A percentile compares a stretch with the other conserved stretches of the same genome.
Conservation (phyloP, 2,329 filamentous ascomycete genomes). For the Biscogniauxia mediterranea region DNA sequence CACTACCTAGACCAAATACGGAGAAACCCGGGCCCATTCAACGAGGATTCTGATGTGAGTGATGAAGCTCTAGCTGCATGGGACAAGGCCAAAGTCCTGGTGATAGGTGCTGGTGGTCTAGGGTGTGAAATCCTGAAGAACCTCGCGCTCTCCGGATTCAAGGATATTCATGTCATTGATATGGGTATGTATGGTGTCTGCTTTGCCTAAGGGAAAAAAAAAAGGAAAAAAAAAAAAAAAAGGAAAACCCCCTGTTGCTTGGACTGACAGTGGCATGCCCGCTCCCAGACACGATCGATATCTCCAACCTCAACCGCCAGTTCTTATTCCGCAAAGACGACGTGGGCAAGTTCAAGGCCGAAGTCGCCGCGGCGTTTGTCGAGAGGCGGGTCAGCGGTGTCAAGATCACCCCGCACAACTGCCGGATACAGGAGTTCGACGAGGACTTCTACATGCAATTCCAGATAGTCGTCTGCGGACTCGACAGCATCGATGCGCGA, state of each 20-base stretch:
- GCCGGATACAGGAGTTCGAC: slow-evolving; percentile 95
- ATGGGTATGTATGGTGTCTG: slow-evolving; percentile 65
- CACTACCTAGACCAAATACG: slow-evolving; percentile 81
- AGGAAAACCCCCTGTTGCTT: not conserved
- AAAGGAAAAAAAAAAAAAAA: no score
- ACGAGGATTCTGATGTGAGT: slow-evolving; percentile 58
- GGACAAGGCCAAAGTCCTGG: slow-evolving; percentile 71
- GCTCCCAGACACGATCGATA: slow-evolving; percentile 84
- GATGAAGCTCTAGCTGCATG: slow-evolving; percentile 56
- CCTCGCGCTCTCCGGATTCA: slow-evolving; percentile 91
- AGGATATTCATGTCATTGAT: slow-evolving; percentile 96
- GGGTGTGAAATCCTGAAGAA: slow-evolving; percentile 98
- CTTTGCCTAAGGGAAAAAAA: no score
- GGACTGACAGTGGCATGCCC: slow-evolving; percentile 4
- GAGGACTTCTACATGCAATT: slow-evolving; percentile 98
- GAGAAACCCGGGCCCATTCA: slow-evolving; percentile 75
- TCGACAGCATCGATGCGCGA: slow-evolving; percentile 96
- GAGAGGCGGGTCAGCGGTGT: slow-evolving; percentile 87
- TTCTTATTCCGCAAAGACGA: slow-evolving; percentile 92
- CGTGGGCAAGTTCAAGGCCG: slow-evolving; percentile 90
- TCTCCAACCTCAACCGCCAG: slow-evolving; percentile 95
- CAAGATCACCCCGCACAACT: slow-evolving; percentile 89
- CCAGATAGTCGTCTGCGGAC: slow-evolving; percentile 85
- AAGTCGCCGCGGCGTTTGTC: slow-evolving; percentile 88
- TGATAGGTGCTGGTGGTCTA: slow-evolving; percentile 85